A percentile compares a stretch with the other conserved stretches of the same genome.
Conservation (phyloP, 2,329 filamentous ascomycete species). For the Xylariaceae sp. region DNA sequence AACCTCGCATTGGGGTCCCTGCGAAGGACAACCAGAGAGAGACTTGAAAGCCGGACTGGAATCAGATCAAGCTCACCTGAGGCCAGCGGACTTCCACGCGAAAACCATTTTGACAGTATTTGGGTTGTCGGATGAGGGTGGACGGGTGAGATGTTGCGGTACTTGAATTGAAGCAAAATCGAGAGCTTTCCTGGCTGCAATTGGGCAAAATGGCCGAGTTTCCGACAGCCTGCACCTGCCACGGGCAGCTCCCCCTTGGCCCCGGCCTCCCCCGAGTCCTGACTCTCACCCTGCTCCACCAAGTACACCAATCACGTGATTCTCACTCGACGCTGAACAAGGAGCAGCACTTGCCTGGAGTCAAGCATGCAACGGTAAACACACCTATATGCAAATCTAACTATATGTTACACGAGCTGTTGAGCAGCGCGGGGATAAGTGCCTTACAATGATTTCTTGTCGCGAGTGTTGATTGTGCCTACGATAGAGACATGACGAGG, state of each 20-base stretch:
- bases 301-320: background rate
- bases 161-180: slow-evolving; percentile 25
- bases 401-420: background rate
- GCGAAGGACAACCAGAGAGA: no score
- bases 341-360: background rate
- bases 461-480: no score
- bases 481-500: no score
- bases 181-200: slow-evolving; percentile 13
- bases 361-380: no score
- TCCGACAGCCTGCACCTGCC: slow-evolving; percentile 6
- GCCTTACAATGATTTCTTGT: no score
- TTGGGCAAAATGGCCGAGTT: background rate
- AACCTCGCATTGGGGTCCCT: background rate
- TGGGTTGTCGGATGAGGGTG: slow-evolving; percentile 30
- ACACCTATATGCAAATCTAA: background rate
- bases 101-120: slow-evolving; percentile 75
- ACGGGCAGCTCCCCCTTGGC: background rate
- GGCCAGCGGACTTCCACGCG: slow-evolving; percentile 96
- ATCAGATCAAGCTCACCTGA: slow-evolving; percentile 68
- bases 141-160: slow-evolving; percentile 32
- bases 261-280: background rate
- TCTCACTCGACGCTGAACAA: background rate
- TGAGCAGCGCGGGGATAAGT: no score
- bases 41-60: background rate
- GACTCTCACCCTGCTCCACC: slow-evolving; percentile 1